A percentile compares a stretch with the other conserved stretches of the same genome.
Conservation (phyloP, 257 asterid species). For the Gentiana dahurica region DNA sequence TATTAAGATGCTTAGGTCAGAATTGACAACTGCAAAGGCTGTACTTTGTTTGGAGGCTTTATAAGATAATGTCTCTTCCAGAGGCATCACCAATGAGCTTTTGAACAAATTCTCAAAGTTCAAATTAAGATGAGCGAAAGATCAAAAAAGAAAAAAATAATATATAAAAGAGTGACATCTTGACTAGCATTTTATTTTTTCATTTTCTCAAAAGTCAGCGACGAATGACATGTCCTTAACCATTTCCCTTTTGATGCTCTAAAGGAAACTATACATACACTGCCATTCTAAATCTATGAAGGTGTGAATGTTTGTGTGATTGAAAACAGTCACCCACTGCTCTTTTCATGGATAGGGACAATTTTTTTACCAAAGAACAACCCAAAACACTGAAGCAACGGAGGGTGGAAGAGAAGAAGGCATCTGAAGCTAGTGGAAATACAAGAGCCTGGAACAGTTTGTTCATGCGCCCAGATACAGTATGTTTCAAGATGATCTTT, state of each 20-base stretch:
- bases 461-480: conserved; percentile 90
- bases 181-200: no score
- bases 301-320: background rate
- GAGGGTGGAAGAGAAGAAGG: conserved; percentile 63
- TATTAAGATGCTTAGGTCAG: background rate
- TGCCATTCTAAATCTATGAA: background rate
- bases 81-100: no score
- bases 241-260: no score
- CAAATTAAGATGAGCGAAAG: no score
- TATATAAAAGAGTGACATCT: no score
- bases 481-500: conserved; percentile 21
- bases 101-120: no score
- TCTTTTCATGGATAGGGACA: conserved; percentile 27
- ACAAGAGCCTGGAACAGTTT: conserved; percentile 82
- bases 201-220: no score
- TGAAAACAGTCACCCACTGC: background rate
- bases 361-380: conserved; percentile 24
- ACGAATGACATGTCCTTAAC: no score
- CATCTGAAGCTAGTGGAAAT: conserved; percentile 82
- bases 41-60: no score
- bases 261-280: background rate
- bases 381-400: conserved; percentile 62
- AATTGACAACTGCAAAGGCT: no score
- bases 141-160: no score
- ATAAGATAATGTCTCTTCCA: no score